Base-by-base conservation (phyloP, 345 rosid species). In the Murraya paniculata region DNA sequence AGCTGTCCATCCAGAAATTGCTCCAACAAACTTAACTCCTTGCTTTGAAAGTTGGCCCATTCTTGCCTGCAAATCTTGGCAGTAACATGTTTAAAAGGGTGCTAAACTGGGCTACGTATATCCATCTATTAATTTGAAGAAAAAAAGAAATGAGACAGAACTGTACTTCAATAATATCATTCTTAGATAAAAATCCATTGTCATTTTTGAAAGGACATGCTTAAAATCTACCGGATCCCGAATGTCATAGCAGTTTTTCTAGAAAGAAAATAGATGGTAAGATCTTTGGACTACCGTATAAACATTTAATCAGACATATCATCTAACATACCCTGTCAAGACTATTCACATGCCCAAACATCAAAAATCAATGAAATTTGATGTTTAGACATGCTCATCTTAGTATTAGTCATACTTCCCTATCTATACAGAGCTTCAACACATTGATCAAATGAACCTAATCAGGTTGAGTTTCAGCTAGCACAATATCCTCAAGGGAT, bases 1-100 rank as follows among this genome's bases (percentile, higher is more conserved):
- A 9, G 98, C 96, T 35, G 98, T 91, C 98, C 98, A 95, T 81
- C 98, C 98, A 81, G 96, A 91, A 86, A 91, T 59, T 67, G 86
- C 86, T 64, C 90, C 91, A 5, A 95, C 80, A 72, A 95, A 86
- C 81, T 82, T 90, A 74, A 84, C 90, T 71, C 89, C 90, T 89
- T 90, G 74, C 79, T 88, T 89, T 1, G 98, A 55, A 73, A 95
- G 97, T 84, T 84, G 90, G 35, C 95, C 98, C 0, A 69, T 87
- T 73, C 92, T 84, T 77, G 95, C 93, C 98, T 95, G 92, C 86
- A 91, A 77, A 86, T 80, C 75, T 82, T 80, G 79, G 80, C 83
- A 75, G 70, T 10, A 18, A 33, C 66, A 77, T 83, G 81, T 82
- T 77, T 25, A 83, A 74, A 77, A 79, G 60, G 24, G 11, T 57